Percentiles rank a stretch among this genome's conserved stretches.
Conservation (phyloP, 768 basidiomycete species). For the Xerocomellus intermedius region DNA sequence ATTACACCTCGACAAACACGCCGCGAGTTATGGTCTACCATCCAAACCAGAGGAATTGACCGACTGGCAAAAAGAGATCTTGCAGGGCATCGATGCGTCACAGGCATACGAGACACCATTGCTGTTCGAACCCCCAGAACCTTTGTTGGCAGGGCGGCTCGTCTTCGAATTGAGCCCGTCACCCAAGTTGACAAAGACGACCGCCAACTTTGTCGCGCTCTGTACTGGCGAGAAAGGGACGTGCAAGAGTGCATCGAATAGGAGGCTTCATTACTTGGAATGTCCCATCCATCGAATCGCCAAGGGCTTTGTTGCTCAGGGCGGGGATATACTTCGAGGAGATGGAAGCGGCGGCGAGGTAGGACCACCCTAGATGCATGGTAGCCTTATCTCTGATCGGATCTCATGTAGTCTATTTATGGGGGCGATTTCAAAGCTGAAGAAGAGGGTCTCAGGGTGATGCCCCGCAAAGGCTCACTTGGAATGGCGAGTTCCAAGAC, state of each 20-base stretch:
- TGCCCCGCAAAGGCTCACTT: slow-evolving; percentile 42
- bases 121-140: slow-evolving; percentile 34
- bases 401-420: slow-evolving; percentile 39
- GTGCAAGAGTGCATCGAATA: slow-evolving; percentile 47
- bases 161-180: slow-evolving; percentile 40
- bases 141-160: slow-evolving; percentile 42
- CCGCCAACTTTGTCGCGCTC: slow-evolving; percentile 47
- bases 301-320: slow-evolving; percentile 50
- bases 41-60: slow-evolving; percentile 37
- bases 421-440: slow-evolving; percentile 51
- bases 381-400: slow-evolving; percentile 4
- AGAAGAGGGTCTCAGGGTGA: slow-evolving; percentile 46
- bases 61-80: slow-evolving; percentile 44
- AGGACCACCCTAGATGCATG: slow-evolving; percentile 12
- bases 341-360: slow-evolving; percentile 58
- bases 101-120: slow-evolving; percentile 32
- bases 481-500: slow-evolving; percentile 49
- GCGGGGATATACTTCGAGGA: slow-evolving; percentile 51
- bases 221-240: slow-evolving; percentile 44
- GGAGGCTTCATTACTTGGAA: slow-evolving; percentile 42
- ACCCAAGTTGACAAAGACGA: slow-evolving; percentile 44
- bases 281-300: slow-evolving; percentile 48
- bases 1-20: slow-evolving; percentile 37
- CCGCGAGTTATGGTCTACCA: slow-evolving; percentile 43
- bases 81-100: slow-evolving; percentile 41